Conservation (phyloP, 1,284 basidiomycete genomes). For the Trichosporon coremiiforme region DNA sequence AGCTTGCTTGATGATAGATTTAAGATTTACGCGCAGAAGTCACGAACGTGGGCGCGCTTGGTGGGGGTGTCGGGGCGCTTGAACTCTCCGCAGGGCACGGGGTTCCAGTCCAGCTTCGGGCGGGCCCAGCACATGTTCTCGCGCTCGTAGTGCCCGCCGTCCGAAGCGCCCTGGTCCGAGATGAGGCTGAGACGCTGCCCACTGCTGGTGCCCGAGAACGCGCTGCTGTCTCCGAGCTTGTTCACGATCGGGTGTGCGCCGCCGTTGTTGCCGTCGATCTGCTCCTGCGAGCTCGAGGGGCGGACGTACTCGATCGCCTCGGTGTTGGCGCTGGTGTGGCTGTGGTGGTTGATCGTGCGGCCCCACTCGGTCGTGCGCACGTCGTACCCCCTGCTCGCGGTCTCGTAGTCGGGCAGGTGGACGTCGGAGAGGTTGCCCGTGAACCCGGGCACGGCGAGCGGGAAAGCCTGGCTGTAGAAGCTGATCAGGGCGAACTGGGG, state of each 20-base stretch:
- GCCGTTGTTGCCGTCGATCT: conserved; percentile 16
- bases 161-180: neutral
- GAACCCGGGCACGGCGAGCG: neutral
- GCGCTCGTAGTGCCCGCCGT: conserved; percentile 6
- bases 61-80: neutral
- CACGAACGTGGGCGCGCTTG: conserved; percentile 11
- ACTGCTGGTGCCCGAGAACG: neutral
- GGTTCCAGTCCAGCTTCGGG: conserved; percentile 10
- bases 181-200: conserved; percentile 3
- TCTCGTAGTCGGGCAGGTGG: conserved; percentile 17
- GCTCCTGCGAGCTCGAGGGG: conserved; percentile 9
- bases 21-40: neutral
- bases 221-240: conserved; percentile 11
- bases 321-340: conserved; percentile 2
- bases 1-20: neutral
- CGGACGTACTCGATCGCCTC: conserved; percentile 15
- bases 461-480: conserved; percentile 15
- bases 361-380: conserved; percentile 17
- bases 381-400: conserved; percentile 2
- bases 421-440: conserved; percentile 1
- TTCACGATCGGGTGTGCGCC: conserved; percentile 15
- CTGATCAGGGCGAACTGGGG: conserved; percentile 14
- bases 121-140: conserved; percentile 15
- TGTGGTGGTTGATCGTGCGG: conserved; percentile 15
- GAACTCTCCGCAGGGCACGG: conserved; percentile 17